Evolutionary conservation across 495 filamentous ascomycete genomes (phyloP).

Genomic region (Neurospora sp.): DNA sequence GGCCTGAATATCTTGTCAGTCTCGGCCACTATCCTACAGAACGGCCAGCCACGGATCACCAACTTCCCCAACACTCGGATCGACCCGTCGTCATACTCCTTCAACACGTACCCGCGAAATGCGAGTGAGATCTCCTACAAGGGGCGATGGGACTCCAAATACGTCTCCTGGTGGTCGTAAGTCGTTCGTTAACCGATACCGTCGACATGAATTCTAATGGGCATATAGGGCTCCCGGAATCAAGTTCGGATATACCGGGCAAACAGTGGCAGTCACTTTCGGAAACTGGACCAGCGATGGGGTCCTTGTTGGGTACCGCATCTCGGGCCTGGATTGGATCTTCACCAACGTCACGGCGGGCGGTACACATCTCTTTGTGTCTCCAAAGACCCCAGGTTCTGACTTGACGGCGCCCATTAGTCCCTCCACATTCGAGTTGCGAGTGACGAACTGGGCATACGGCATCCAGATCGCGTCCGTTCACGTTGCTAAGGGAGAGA

Average conservation of each 20-base stretch:
- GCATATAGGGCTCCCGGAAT: conserved; percentile 44
- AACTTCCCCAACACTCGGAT: conserved; percentile 40
- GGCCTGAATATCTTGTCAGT: conserved; percentile 14
- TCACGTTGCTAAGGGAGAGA: conserved; percentile 38
- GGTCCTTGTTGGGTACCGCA: conserved; percentile 51
- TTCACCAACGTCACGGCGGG: conserved; percentile 57
- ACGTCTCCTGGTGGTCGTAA: conserved; percentile 57
- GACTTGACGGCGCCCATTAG: conserved; percentile 28
- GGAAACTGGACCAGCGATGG: conserved; percentile 45
- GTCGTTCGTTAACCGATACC: conserved; percentile 5
- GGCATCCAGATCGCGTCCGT: conserved; percentile 51
- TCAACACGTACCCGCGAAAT: conserved; percentile 43
- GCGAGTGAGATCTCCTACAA: conserved; percentile 56
- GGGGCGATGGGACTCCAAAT: conserved; percentile 57
- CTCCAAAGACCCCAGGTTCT: conserved; percentile 29
- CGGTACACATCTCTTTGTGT: conserved; percentile 51
- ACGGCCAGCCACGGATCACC: conserved; percentile 45
- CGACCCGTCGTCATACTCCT: conserved; percentile 24
- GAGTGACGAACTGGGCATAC: conserved; percentile 58
- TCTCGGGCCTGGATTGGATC: conserved; percentile 54
- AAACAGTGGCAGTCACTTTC: conserved; percentile 53
- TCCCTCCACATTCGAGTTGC: conserved; percentile 41
- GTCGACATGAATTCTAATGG: not conserved
- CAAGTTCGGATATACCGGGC: conserved; percentile 55
- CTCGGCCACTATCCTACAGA: conserved; percentile 47